Base-by-base conservation (phyloP, 1,139 yeast genomes). In the Entelexis sorbosivorans region DNA sequence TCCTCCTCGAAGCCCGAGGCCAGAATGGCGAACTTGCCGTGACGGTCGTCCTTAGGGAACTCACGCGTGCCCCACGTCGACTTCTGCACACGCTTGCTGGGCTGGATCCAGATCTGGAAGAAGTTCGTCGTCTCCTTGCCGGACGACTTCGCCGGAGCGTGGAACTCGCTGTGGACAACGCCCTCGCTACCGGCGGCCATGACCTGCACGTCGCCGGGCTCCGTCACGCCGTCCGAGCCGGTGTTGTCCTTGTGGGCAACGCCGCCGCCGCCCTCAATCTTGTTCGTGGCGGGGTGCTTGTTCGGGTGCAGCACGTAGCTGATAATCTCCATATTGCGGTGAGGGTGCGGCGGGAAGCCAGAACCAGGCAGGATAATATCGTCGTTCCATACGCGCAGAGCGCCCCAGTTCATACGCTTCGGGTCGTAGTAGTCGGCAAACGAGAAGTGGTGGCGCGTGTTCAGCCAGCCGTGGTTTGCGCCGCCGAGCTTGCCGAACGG, bases 171-270 rank as follows among this genome's bases (percentile, higher is more conserved):
- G 65, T 87, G 96, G 40, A 85, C 87, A 44, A 87, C 78, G 52
- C 95, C 96, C 59, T 75, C 77, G 38, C 45, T 39, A 54, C 96
- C 96, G 13, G 96, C 96, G 44, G 96, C 87, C 96, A 88, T 88
- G 65, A 88, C 87, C 69, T 88, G 96, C 59, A 88, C 71, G 64
- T 88, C 96, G 49, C 96, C 96, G 22, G 88, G 81, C 54, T 78
- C 76, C 52, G 88, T 70, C 20, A 86, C 73, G 51, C 96, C 96
- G 52, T 77, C 75, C 34, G 82, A 72, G 1, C 96, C 96, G 2
- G 95, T 85, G 70, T 87, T 86, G 66, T 88, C 96, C 66, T 86
- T 95, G 66, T 88, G 96, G 29, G 93, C 91, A 67, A 88, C 72
- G 22, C 55, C 55, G 53, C 78, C 80, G 47, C 96, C 96, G 19